Base-by-base conservation (phyloP, 345 rosid genomes). In the Psidium guajava region DNA sequence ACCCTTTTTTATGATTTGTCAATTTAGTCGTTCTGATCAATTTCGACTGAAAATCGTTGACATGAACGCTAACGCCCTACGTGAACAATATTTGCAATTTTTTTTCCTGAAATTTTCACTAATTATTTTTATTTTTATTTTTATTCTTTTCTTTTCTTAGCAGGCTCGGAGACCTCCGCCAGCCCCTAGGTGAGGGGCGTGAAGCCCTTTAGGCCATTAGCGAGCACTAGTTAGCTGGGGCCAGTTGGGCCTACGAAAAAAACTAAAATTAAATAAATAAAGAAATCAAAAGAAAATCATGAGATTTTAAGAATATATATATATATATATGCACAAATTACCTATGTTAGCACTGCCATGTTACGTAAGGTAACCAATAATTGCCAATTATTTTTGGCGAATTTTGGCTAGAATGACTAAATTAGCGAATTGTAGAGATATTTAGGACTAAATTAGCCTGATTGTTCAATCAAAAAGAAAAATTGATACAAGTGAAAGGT, bases 311-410 rank as follows among this genome's bases (percentile, higher is more conserved):
- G 9, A 22, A 56, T 36, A 36, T 36, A 36, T 36, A 36, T 36
- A 36, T 36, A 36, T 36, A 36, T 36, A 22, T 56, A 21, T 22
- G 10, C 24, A 56, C 22, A 56, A 8, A 56, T 25, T 5, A 2
- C 5, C 25, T 0, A 24, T 2, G 3, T 56, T 11, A 57, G 3
- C 0, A 0, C 11, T 11, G 32, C 12, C 32, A 58, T 15, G 8
- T 0, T 16, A 58, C 3, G 0, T n/a, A 5, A 7, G 64, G 13
- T 2, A 11, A 58, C 3, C 0, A 3, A 1, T 0, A 1, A 11
- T 0, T 0, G 3, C 2, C 6, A 12, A 14, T 13, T 5, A 58
- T 58, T n/a, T n/a, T 25, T n/a, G 3, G 3, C 28, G 3, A 6
- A 57, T 57, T 25, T 24, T 11, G 61, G 11, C 11, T 10, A 56